Evolutionary conservation across 73 alveolate genomes (phyloP), one percentile per base, ranked within the genome.

Genomic region (Tetrahymena elliotti): DNA sequence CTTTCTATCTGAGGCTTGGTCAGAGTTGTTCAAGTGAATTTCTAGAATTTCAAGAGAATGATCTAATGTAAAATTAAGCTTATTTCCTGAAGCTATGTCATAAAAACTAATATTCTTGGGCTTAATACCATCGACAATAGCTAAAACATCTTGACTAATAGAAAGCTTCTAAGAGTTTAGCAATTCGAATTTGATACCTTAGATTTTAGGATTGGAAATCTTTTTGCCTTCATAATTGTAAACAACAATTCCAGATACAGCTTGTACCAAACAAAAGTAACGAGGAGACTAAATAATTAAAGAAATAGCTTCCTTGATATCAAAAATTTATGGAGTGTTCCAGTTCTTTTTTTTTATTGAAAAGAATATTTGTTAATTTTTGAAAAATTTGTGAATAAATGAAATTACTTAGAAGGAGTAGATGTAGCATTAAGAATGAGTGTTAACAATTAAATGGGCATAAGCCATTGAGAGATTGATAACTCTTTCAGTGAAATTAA

Each of bases 401-500:
- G 10, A 7, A 96, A 22, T 68, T 68, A 68, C 88, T 68, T n/a
- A 96, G 52, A 96, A 97, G 93, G 98, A 98, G 97, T 99, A 99
- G 83, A 99, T 98, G 95, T 95, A 97, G 97, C 99, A 98, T 93
- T 99, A 99, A 84, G 99, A 96, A 84, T 98, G 96, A n/a, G 99
- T 99, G 93, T 98, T 98, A 39, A 98, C 99, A 47, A 99, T 98
- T 97, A 99, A 95, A 93, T 98, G 98, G 38, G 98, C 98, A 94
- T 97, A 97, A 40, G 98, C 98, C 97, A 98, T 95, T 36, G 98
- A 97, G 99, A 99, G 97, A 95, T 99, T 99, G 36, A 99, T 98
- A 38, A 99, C 99, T 84, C 99, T 97, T 93, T 99, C 99, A 39
- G 98, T 97, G 95, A 99, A 99, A 95, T 99, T 99, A 93, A 99